phyloP scores from a whole-genome alignment of 2,329 filamentous ascomycete species.

The Hyphodiscus sp. region DNA sequence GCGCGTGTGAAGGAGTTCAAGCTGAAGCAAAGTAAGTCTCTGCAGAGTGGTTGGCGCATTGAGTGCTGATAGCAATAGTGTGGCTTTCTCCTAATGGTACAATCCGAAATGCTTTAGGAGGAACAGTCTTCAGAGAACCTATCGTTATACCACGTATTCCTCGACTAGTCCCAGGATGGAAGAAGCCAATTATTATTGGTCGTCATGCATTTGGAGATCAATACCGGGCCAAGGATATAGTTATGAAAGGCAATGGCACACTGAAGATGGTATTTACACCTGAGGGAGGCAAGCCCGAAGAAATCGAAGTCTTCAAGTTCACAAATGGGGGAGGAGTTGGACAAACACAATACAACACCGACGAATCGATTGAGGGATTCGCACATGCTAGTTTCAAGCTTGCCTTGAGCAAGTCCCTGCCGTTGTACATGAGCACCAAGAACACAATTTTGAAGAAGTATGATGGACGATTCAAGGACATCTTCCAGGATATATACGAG shows the following conservation, averaged over 20 bases:
- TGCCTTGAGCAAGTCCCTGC: constrained; percentile 76
- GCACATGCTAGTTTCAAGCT: constrained; percentile 97
- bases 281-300: constrained; percentile 70
- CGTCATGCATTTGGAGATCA: constrained; percentile 98
- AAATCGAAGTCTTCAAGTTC: constrained; percentile 88
- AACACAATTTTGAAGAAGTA: constrained; percentile 99
- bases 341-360: constrained; percentile 97
- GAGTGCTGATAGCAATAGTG: constrained; percentile 49
- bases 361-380: constrained; percentile 90
- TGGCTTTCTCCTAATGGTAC: constrained; percentile 98
- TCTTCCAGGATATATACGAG: constrained; percentile 97
- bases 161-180: constrained; percentile 92
- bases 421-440: constrained; percentile 99
- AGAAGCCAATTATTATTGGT: constrained; percentile 98
- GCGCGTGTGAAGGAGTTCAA: constrained; percentile 95
- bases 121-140: constrained; percentile 97
- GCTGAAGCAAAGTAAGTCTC: constrained; percentile 84
- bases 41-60: background rate
- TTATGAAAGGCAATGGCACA: constrained; percentile 76
- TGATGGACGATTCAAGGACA: constrained; percentile 98
- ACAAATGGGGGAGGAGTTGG: constrained; percentile 79
- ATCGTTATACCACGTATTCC: constrained; percentile 94
- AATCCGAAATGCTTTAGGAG: constrained; percentile 69
- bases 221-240: constrained; percentile 91
- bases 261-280: constrained; percentile 95